Evolutionary conservation across 305 asterid species (phyloP), one percentile per base, ranked within the genome.

Genomic region (Salvia sclarea): DNA sequence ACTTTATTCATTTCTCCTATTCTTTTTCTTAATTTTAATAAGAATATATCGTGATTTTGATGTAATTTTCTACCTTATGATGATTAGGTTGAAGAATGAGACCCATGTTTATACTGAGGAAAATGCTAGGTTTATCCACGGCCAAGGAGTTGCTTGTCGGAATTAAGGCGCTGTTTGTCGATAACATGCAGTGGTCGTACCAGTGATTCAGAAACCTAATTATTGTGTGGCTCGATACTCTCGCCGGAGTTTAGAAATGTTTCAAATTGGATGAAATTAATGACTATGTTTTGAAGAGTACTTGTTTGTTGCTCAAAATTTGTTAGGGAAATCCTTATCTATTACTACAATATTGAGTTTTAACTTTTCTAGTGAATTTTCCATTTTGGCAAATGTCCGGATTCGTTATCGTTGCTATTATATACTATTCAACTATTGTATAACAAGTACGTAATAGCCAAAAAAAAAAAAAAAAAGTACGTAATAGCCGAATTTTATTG

Each of bases 41-140:
- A n/a, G 22, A 13, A 6, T 5, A 33, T 33, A 6, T 7, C 38
- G 7, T 0, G 38, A 33, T 33, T 33, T 33, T 33, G 38, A 33
- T 33, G 38, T 33, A 33, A 8, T 30, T 44, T 16, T 25, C 3
- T 11, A 38, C 38, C 9, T 33, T 33, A 35, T 33, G n/a, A 54
- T 16, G 11, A 49, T 40, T 78, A 93, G 98, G 75, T 70, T 93
- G 86, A 88, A 85, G 81, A 87, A 85, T 68, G 98, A 93, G 82
- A 88, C 75, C 60, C 97, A 93, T 58, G 91, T 90, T 13, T 91
- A 93, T 78, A 77, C 96, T 0, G 96, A 93, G 85, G 90, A 91
- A 14, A 88, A 79, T 45, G 98, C 98, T 31, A 88, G 95, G 90
- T 93, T 93, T 77, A 88, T 93, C 71, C 94, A 88, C 44, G 98